Conservation (phyloP, 2,329 filamentous ascomycete species). For the Calonectria hongkongensis region DNA sequence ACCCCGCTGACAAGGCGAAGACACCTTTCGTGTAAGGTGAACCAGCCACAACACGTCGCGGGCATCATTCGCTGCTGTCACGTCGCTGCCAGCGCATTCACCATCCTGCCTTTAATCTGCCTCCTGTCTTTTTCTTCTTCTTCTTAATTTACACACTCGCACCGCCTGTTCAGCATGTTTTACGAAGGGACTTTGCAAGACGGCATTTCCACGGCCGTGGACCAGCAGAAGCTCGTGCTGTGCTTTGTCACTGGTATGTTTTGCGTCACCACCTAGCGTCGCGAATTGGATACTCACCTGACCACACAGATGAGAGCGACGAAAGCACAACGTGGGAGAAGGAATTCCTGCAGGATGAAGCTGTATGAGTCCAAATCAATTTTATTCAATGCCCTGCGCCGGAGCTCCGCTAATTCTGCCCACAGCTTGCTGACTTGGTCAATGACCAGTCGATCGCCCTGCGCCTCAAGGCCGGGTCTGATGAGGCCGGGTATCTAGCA, state of each 20-base stretch:
- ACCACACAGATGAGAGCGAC: conserved; percentile 66
- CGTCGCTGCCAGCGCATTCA: conserved; percentile 6
- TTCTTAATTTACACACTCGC: not conserved
- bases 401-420: conserved; percentile 39
- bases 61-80: conserved; percentile 10
- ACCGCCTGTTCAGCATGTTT: conserved; percentile 77
- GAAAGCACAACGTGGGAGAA: conserved; percentile 84
- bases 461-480: conserved; percentile 81
- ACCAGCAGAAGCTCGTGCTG: conserved; percentile 84
- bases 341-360: conserved; percentile 76
- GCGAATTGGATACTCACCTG: conserved; percentile 43
- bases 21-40: conserved; percentile 48
- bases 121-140: conserved; percentile 6
- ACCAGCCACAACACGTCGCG: conserved; percentile 29
- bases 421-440: conserved; percentile 74
- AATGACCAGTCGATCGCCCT: conserved; percentile 80
- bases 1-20: conserved; percentile 44
- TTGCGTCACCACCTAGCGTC: conserved; percentile 28
- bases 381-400: not conserved
- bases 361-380: conserved; percentile 64
- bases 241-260: conserved; percentile 87
- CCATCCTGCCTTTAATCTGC: not conserved
- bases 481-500: conserved; percentile 87
- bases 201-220: conserved; percentile 85
- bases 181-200: conserved; percentile 87